A percentile compares a stretch with the other conserved stretches of the same genome.
Evolutionary conservation across 2,329 filamentous ascomycete genomes (phyloP).

Genomic region (Verticillium albo-atrum): DNA sequence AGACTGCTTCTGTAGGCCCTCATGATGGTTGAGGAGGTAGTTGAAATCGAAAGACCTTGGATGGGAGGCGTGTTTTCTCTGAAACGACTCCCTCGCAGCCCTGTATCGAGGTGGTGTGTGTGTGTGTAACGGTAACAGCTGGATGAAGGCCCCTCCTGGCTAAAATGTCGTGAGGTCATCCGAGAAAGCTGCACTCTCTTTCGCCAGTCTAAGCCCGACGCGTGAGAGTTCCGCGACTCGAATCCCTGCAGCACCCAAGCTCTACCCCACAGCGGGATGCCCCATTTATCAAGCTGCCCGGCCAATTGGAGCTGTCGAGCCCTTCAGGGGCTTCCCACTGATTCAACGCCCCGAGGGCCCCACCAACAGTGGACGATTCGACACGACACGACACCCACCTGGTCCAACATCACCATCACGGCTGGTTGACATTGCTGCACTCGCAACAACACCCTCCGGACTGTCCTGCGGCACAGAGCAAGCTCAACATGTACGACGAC

Average conservation of each 20-base stretch:
- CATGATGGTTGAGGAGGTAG: background rate
- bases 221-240: background rate
- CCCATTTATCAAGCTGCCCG: background rate
- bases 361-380: background rate
- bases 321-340: background rate
- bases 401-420: background rate
- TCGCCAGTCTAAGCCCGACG: background rate
- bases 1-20: background rate
- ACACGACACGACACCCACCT: background rate
- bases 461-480: background rate
- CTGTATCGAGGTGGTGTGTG: background rate
- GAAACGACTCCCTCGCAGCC: background rate
- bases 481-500: slow-evolving; percentile 68
- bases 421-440: background rate
- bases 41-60: background rate
- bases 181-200: slow-evolving; percentile 11
- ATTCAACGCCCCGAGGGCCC: background rate
- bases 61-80: background rate
- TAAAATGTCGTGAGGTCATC: slow-evolving; percentile 13
- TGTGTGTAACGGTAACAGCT: background rate
- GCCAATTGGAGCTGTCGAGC: background rate
- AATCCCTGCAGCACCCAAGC: background rate
- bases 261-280: background rate
- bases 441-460: background rate
- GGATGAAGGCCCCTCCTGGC: background rate